Conservation (phyloP, 768 basidiomycete genomes). For the Serendipita sp. region DNA sequence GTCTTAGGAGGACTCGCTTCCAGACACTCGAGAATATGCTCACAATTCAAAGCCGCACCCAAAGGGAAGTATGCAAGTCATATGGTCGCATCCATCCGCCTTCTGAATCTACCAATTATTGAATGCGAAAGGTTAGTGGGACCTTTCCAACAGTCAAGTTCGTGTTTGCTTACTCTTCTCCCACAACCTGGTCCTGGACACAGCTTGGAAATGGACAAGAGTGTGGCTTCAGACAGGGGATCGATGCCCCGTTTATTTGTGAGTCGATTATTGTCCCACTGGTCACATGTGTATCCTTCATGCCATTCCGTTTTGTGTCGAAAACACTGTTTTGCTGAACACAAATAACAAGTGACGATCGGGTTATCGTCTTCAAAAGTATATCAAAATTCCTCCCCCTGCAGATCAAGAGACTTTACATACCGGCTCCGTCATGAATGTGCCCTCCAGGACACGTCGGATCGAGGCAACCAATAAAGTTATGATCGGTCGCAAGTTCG, state of each 20-base stretch:
- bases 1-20: not conserved
- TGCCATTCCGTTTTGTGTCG: not conserved
- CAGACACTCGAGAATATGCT: not conserved
- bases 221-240: not conserved
- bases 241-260: not conserved
- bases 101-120: not conserved
- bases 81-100: not conserved
- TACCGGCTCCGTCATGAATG: not conserved
- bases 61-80: not conserved
- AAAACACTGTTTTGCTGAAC: not conserved
- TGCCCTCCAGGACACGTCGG: not conserved
- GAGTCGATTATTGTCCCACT: not conserved
- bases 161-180: not conserved
- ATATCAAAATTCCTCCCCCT: not conserved
- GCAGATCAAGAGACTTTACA: not conserved
- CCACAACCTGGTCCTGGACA: not conserved
- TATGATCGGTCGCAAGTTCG: not conserved
- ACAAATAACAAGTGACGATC: constrained; percentile 2
- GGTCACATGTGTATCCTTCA: not conserved
- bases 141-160: not conserved
- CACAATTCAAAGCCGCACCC: not conserved
- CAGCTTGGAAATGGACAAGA: not conserved
- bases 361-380: not conserved
- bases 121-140: not conserved
- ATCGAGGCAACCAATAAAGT: not conserved